Evolutionary conservation across 2,329 filamentous ascomycete species (phyloP), one percentile per base, ranked within the genome.

Genomic region (Aureobasidium zeae): DNA sequence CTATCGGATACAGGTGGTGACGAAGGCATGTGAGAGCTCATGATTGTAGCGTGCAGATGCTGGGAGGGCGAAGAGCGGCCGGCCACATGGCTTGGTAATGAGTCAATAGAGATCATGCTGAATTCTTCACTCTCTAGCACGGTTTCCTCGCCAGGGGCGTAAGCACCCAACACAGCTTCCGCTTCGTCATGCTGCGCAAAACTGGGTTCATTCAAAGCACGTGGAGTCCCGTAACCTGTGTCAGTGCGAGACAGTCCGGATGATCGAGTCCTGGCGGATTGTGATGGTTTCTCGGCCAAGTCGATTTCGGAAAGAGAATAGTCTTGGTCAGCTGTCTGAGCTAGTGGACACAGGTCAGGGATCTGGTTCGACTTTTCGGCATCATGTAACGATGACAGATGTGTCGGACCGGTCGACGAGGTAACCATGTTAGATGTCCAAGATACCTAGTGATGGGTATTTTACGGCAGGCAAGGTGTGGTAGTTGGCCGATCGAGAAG

Each of bases 51-150:
- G 19, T 38, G 30, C 8, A 43, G 28, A 29, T 28, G 8, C 0
- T 31, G 28, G 13, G 39, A 34, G 20, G 43, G 34, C 5, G 43
- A 45, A 8, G 34, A 36, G 13, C 25, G 33, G 10, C 24, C 28
- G 10, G 16, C 12, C 36, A 52, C 55, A 10, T 56, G 52, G 34
- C 54, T 57, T 24, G 63, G 63, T 22, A 72, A 50, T 2, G 68
- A 69, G 25, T 70, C 65, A 9, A 70, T 56, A 2, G 68, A 70
- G 1, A 72, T 61, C 63, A 72, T 70, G 46, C 66, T 72, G 53
- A 72, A 71, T 42, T 66, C 67, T 50, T 71, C 68, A 48, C 68
- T 69, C 31, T 67, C 60, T 6, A 65, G 54, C n/a, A 70, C 57
- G 0, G 68, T 71, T 8, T 63, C 60, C 28, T 71, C 68, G 16